Conservation (phyloP, 352 stramenopile species). For the Phytophthora pistaciae region DNA sequence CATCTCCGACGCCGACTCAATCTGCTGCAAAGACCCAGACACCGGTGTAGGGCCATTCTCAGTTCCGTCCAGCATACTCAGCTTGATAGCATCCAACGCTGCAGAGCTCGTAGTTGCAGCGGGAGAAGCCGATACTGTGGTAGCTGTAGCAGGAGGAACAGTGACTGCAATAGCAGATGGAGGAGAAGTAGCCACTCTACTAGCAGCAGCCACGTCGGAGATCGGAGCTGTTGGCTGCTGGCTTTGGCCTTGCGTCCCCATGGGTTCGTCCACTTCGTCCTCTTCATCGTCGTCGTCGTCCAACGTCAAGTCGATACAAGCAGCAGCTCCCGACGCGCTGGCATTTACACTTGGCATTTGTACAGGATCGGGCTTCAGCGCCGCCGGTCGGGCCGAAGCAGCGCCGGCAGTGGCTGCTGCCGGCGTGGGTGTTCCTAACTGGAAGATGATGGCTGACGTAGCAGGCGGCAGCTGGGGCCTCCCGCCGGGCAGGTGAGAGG, state of each 20-base stretch:
- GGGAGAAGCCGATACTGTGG: neutral
- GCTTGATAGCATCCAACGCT: slow-evolving; percentile 10
- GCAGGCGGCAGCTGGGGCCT: slow-evolving; percentile 8
- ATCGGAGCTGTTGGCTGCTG: neutral
- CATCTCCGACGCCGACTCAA: slow-evolving; percentile 6
- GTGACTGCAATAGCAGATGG: neutral
- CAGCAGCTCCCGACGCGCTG: slow-evolving; percentile 11
- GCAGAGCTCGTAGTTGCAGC: slow-evolving; percentile 4
- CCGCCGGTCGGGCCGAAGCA: neutral
- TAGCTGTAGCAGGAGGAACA: neutral
- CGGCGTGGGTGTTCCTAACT: slow-evolving; percentile 11
- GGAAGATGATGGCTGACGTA: slow-evolving; percentile 21
- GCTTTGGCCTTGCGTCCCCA: slow-evolving; percentile 9
- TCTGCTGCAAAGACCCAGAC: neutral
- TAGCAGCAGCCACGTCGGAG: neutral
- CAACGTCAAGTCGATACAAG: slow-evolving; percentile 63
- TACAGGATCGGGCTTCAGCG: slow-evolving; percentile 24
- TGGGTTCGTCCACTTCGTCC: slow-evolving; percentile 56
- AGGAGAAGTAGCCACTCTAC: neutral
- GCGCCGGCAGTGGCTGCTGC: neutral
- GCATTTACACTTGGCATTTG: slow-evolving; percentile 10
- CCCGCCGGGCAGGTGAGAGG: neutral
- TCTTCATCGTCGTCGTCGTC: slow-evolving; percentile 62
- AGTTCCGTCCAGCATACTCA: slow-evolving; percentile 3
- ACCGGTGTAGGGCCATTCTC: neutral